Base-by-base conservation (phyloP, 345 rosid genomes). In the Euphorbia lathyris region DNA sequence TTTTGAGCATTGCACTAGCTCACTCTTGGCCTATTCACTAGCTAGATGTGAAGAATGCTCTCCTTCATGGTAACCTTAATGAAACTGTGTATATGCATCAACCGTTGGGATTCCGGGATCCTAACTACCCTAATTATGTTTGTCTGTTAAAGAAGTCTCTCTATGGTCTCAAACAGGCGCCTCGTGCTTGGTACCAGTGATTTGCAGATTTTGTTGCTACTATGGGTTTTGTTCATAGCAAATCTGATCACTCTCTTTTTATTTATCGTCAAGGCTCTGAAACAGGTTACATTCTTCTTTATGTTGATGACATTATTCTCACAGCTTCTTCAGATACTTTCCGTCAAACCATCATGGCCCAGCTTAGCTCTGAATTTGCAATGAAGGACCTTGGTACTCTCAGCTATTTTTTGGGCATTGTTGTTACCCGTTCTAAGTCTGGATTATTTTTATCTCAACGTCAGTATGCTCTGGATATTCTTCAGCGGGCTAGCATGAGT, bases 61-160 rank as follows among this genome's bases (percentile, higher is more conserved):
- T 48, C 36, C 13, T 66, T 11, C 70, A 66, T 29, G 59, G 60
- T 0, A 12, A 66, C 4, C 70, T 66, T 22, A 7, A 66, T 3
- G 70, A 66, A 19, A 66, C 30, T 1, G 67, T 63, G 9, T 63
- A 38, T 9, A 63, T 59, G 64, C 64, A 59, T 59, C 64, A 59
- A 17, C 64, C 64, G 4, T 9, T 30, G 0, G 23, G 64, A 0
- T 60, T 60, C 22, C 20, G 64, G 1, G 20, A 27, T 32, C 20
- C 45, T 23, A 14, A 10, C 2, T 38, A 11, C 14, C 64, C 64
- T 12, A 20, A 60, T 32, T 32, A 60, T 60, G 64, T 60, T 1
- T 60, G 64, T 17, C 32, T 59, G n/a, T 36, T 48, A 2, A 48
- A 48, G 52, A 48, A 48, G n/a, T 48, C 52, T 48, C 3, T 51